Evolutionary conservation across 805 yeast species (phyloP).

Genomic region (Candida verbasci): DNA sequence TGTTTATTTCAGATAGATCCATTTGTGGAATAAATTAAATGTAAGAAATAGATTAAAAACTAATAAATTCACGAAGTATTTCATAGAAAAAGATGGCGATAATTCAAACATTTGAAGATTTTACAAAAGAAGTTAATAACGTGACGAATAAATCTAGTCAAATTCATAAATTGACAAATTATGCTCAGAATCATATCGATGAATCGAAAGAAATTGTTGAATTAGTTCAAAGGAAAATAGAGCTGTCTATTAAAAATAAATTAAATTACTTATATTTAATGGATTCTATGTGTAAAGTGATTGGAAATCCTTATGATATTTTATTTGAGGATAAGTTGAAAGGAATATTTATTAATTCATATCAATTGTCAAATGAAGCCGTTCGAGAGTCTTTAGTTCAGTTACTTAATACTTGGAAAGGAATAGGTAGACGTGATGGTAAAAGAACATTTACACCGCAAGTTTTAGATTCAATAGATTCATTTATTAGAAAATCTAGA

Average conservation of each 20-base stretch:
- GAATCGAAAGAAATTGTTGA: slow-evolving; percentile 28
- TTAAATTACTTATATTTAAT: slow-evolving; percentile 32
- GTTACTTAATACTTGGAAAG: slow-evolving; percentile 37
- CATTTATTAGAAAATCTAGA: slow-evolving; percentile 37
- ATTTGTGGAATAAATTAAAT: too few species aligned
- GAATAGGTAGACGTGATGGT: neutral
- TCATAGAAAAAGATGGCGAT: neutral
- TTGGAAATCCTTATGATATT: slow-evolving; percentile 41
- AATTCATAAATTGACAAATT: slow-evolving; percentile 34
- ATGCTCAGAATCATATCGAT: slow-evolving; percentile 32
- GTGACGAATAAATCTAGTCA: slow-evolving; percentile 31
- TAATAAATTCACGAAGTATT: too few species aligned
- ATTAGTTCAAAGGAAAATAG: slow-evolving; percentile 32
- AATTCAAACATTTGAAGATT: slow-evolving; percentile 3
- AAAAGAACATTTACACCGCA: slow-evolving; percentile 23
- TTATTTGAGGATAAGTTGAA: slow-evolving; percentile 32
- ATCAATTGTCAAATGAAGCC: slow-evolving; percentile 32
- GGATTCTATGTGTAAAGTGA: slow-evolving; percentile 40
- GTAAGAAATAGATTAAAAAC: too few species aligned
- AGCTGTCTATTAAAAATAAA: slow-evolving; percentile 32
- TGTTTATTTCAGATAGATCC: neutral
- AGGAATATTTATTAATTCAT: slow-evolving; percentile 34
- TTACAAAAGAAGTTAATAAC: neutral
- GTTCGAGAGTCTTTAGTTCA: slow-evolving; percentile 38
- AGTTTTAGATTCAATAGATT: slow-evolving; percentile 28